Percentiles rank a stretch among this genome's conserved stretches.
phyloP scores from a whole-genome alignment of 192 early-diverging fungal species.

The Rhizophlyctis rosea region DNA sequence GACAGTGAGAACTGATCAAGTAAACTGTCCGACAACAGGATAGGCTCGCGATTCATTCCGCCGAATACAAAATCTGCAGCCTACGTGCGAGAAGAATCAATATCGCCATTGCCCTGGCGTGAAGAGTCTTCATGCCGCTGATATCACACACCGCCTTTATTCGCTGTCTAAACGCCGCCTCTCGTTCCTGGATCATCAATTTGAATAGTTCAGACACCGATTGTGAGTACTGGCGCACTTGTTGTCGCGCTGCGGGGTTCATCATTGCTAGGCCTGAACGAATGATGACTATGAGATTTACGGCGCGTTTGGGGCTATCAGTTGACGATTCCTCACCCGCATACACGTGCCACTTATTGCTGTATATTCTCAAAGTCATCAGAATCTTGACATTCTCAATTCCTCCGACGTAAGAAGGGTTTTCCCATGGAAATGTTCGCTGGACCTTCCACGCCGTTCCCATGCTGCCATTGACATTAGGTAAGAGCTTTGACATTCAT shows the following conservation, averaged over 20 bases:
- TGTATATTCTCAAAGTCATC: constrained; percentile 90
- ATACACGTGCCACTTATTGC: constrained; percentile 97
- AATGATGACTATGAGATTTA: too few relatives aligned
- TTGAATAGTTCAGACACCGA: constrained; percentile 91
- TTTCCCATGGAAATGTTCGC: constrained; percentile 82
- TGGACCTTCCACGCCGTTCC: constrained; percentile 90
- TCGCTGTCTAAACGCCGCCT: constrained; percentile 70
- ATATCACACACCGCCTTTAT: constrained; percentile 48
- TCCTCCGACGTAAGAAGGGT: constrained; percentile 82
- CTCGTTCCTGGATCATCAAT: constrained; percentile 86
- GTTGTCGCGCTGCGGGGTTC: constrained; percentile 81
- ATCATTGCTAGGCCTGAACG: constrained; percentile 79
- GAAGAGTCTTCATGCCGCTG: too few relatives aligned
- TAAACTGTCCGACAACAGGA: constrained; percentile 75
- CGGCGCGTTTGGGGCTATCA: neutral
- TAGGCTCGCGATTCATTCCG: constrained; percentile 51
- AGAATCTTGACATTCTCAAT: constrained; percentile 97
- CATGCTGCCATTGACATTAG: constrained; percentile 58
- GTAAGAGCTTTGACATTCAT: too few relatives aligned
- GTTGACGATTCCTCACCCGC: constrained; percentile 54
- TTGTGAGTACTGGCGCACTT: constrained; percentile 84
- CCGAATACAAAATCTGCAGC: constrained; percentile 89
- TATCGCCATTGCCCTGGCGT: constrained; percentile 5
- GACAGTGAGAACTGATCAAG: constrained; percentile 88
- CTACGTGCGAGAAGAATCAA: constrained; percentile 32